Conservation (phyloP, 2,329 filamentous ascomycete genomes). For the Pseudogymnoascus sp. region DNA sequence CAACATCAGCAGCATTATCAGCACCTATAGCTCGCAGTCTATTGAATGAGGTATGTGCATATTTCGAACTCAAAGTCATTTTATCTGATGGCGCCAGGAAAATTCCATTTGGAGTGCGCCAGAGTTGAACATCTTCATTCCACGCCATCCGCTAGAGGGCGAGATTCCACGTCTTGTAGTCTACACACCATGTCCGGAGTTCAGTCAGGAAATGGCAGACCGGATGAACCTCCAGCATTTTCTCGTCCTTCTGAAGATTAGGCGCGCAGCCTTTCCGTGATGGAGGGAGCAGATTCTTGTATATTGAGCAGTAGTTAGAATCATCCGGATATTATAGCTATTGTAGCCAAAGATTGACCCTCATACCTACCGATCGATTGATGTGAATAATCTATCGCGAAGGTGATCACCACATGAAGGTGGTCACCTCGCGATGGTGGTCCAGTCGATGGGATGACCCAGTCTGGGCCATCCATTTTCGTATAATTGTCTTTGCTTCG, state of each 20-base stretch:
- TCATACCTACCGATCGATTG: neutral
- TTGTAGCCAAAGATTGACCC: conserved; percentile 3
- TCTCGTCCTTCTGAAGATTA: conserved; percentile 9
- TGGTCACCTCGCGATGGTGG: conserved; percentile 5
- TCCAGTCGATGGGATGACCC: neutral
- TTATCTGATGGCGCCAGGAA: neutral
- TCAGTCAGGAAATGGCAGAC: neutral
- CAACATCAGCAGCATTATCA: neutral
- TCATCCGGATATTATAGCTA: conserved; percentile 11
- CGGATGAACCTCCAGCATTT: conserved; percentile 7
- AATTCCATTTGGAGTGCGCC: neutral
- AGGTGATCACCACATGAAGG: neutral
- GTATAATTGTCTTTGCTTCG: conserved; percentile 12
- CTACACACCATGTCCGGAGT: neutral
- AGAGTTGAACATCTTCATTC: conserved; percentile 13
- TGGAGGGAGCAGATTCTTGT: conserved; percentile 10
- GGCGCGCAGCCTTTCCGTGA: conserved; percentile 6
- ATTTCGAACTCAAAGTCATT: neutral
- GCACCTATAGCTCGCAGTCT: neutral
- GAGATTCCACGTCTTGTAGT: conserved; percentile 10
- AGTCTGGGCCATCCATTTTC: conserved; percentile 9
- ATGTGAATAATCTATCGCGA: neutral
- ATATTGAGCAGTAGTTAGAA: conserved; percentile 9
- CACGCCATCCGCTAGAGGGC: conserved; percentile 13
- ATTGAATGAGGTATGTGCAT: neutral